Evolutionary conservation across 163 green algal species (phyloP), one percentile per base, ranked within the genome.

Genomic region (Chlamydomonas reinhardtii): DNA sequence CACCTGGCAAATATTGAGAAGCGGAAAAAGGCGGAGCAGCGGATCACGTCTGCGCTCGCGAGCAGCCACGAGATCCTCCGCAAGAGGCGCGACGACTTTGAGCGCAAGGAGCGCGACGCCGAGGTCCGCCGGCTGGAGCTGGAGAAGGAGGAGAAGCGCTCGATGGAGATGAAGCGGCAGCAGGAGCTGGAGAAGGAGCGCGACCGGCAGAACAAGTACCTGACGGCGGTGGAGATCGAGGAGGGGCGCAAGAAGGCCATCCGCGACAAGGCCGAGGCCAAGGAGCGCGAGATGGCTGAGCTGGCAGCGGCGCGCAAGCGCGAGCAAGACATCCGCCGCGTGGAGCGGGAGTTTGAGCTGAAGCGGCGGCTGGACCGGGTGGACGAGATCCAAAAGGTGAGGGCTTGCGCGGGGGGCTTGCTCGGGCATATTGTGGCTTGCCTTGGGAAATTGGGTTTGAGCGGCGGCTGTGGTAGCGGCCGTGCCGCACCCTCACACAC

Each of bases 231-330:
- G 69, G 82, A 89, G 62, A 70, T 80, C 8, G 95, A 97, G 90
- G 88, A 93, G 77, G 74, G 89, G 29, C 90, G 95, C 66, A 94
- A 93, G 88, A 73, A 90, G 77, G 77, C 62, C 27, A 94, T 96
- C 71, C 88, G 91, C 87, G 74, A 88, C 54, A 74, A 91, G 54
- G 88, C 94, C 84, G 88, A 92, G 64, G 88, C 92, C 65, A 98
- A 98, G 91, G 92, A 98, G n/a, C 81, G 92, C n/a, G 89, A 94
- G 90, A 90, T 97, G 52, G 90, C 86, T 16, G 86, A 91, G 82
- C 82, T 94, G 52, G 87, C 93, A 52, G 76, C 88, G 39, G 70
- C 92, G 87, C 91, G 93, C 29, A 90, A 94, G 37, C 91, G 92
- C 70, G 94, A 96, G 56, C 94, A 94, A 39, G 92, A 93, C 68